Percentiles rank a stretch among this genome's conserved stretches.
phyloP scores from a whole-genome alignment of 306 rosid genomes.

The Castanea sativa region DNA sequence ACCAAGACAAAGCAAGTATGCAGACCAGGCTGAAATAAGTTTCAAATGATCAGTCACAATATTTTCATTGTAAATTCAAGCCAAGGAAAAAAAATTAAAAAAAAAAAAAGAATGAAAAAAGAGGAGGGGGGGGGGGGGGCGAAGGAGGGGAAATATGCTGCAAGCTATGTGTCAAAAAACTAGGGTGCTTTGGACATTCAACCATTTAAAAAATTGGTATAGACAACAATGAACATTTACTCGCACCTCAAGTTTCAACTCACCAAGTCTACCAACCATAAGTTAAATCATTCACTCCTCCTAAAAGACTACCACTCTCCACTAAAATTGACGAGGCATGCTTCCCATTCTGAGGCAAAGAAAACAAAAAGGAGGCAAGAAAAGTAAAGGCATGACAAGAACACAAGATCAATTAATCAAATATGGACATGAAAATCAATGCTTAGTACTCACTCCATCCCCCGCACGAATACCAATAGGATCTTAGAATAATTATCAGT shows the following conservation, averaged over 20 bases:
- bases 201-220: constrained; percentile 23
- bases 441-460: constrained; percentile 31
- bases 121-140: too few species aligned
- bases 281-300: constrained; percentile 39
- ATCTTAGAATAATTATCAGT: constrained; percentile 24
- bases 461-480: constrained; percentile 20
- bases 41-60: constrained; percentile 5
- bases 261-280: constrained; percentile 34
- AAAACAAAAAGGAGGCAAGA: constrained; percentile 34
- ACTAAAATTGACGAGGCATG: constrained; percentile 29
- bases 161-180: constrained; percentile 6
- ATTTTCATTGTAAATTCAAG: constrained; percentile 3
- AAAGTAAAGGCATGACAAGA: constrained; percentile 31
- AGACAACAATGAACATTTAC: constrained; percentile 25
- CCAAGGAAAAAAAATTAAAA: not conserved
- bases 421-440: constrained; percentile 26
- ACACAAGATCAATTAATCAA: constrained; percentile 6
- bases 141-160: not conserved
- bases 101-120: not conserved
- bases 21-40: not conserved
- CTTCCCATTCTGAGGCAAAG: constrained; percentile 41
- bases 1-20: not conserved
- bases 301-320: constrained; percentile 37
- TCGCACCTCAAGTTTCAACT: constrained; percentile 28
- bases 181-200: constrained; percentile 5